Base-by-base conservation (phyloP, 306 rosid species). In the Rosa persica region DNA sequence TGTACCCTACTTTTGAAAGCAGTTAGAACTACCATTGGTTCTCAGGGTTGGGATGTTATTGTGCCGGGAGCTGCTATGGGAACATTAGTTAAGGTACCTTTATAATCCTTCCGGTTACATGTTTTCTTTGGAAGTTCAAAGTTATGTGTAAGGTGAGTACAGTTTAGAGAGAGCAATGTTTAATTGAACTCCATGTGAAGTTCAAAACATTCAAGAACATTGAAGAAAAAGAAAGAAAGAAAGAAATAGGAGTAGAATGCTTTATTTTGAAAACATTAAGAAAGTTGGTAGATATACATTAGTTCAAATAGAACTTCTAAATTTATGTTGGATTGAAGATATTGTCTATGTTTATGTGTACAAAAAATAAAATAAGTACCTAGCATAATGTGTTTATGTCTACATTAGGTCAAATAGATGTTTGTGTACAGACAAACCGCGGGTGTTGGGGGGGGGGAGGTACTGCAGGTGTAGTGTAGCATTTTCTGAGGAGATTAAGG, bases 31-130 rank as follows among this genome's bases (percentile, higher is more conserved):
- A 39, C 86, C 40, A 86, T 95, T 81, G 99, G 91, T 85, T 93
- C 98, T 69, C 86, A 93, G 79, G 99, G 99, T 80, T 95, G 99
- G 99, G 99, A 95, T 88, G 93, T 95, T 81, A 87, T 95, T 80
- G 99, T 95, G 80, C 97, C 97, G 6, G 99, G 98, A 84, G 81
- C 80, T 81, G 90, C 85, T 73, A n/a, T 4, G 16, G 99, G 99
- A 87, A 91, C 92, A 78, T 87, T 95, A 84, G 75, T 93, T 81
- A 89, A 93, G 98, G 99, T 95, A 66, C 48, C 61, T 80, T 62
- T 62, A 47, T 52, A 79, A 51, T 68, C 51, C 20, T 47, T 78
- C 43, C 1, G 66, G 17, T 51, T 36, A 13, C 54, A 38, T 73
- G 76, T 39, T 39, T 39, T 38, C 49, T n/a, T 49, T 34, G 22